Conservation (phyloP, 371 early-diverging fungal genomes). For the Choanephora cucurbitarum region DNA sequence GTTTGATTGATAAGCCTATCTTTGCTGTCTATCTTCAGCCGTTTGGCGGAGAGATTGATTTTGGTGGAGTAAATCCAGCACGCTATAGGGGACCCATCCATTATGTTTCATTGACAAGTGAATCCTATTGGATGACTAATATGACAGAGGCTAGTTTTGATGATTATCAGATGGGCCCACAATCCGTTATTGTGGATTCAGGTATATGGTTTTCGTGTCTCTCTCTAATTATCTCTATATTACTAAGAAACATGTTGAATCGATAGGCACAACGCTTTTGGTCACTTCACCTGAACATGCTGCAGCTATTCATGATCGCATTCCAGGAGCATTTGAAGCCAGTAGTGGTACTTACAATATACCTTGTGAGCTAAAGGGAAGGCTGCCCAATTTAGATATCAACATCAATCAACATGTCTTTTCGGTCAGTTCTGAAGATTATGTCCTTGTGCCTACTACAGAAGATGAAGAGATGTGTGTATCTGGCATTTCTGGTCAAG, state of each 20-base stretch:
- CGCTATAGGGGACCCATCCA: conserved; percentile 52
- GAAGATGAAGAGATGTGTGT: conserved; percentile 56
- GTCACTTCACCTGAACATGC: conserved; percentile 68
- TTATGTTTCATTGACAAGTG: conserved; percentile 68
- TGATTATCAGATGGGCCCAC: conserved; percentile 22
- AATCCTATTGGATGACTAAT: conserved; percentile 75
- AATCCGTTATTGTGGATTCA: conserved; percentile 54
- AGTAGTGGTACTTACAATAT: conserved; percentile 48
- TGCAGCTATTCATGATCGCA: conserved; percentile 59
- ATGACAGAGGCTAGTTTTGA: conserved; percentile 57
- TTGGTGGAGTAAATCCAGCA: conserved; percentile 64
- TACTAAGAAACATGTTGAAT: not conserved
- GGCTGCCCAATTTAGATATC: conserved; percentile 51
- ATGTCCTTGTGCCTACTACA: conserved; percentile 54
- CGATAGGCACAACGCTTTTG: conserved; percentile 65
- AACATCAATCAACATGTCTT: conserved; percentile 53
- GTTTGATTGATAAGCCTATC: conserved; percentile 58
- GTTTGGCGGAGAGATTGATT: conserved; percentile 59
- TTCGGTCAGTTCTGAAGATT: conserved; percentile 56
- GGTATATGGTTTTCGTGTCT: conserved; percentile 25
- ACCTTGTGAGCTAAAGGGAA: conserved; percentile 50
- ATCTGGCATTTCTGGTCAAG: conserved; percentile 63
- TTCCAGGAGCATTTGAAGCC: conserved; percentile 59
- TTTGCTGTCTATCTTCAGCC: conserved; percentile 67
- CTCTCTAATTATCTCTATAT: too few species aligned